Percentiles rank a stretch among this genome's conserved stretches.
Conservation (phyloP, 805 yeast genomes). For the Alloascoidea hylecoeti region DNA sequence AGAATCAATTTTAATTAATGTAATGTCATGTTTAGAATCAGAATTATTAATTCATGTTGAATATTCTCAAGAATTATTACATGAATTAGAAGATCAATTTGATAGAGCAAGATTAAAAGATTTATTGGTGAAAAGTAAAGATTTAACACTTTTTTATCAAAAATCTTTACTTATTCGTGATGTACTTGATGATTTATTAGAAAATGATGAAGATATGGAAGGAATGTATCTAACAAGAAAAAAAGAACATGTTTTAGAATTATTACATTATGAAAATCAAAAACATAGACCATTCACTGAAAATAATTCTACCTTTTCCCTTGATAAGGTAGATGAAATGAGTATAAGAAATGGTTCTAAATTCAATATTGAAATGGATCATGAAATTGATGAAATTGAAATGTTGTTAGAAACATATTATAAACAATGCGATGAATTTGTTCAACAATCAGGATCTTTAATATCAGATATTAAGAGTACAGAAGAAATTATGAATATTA, state of each 20-base stretch:
- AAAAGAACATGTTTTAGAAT: too few species aligned
- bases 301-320: neutral
- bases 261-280: neutral
- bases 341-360: neutral
- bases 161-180: slow-evolving; percentile 62
- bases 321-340: slow-evolving; percentile 1
- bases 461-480: slow-evolving; percentile 79
- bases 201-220: slow-evolving; percentile 73
- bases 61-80: slow-evolving; percentile 47
- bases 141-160: slow-evolving; percentile 60
- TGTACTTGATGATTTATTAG: slow-evolving; percentile 72
- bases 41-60: slow-evolving; percentile 49
- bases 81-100: slow-evolving; percentile 65
- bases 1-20: slow-evolving; percentile 71
- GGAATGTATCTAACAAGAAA: slow-evolving; percentile 60
- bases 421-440: slow-evolving; percentile 85
- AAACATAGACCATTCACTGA: neutral
- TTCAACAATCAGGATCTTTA: slow-evolving; percentile 77
- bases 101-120: slow-evolving; percentile 65
- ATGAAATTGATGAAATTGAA: slow-evolving; percentile 66
- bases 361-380: too few species aligned
- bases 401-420: slow-evolving; percentile 81
- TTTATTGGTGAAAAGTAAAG: slow-evolving; percentile 58
- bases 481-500: slow-evolving; percentile 85
- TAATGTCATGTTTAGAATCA: slow-evolving; percentile 65